Evolutionary conservation across 2,329 filamentous ascomycete species (phyloP).

Genomic region (Aspergillus fumigatiaffinis): DNA sequence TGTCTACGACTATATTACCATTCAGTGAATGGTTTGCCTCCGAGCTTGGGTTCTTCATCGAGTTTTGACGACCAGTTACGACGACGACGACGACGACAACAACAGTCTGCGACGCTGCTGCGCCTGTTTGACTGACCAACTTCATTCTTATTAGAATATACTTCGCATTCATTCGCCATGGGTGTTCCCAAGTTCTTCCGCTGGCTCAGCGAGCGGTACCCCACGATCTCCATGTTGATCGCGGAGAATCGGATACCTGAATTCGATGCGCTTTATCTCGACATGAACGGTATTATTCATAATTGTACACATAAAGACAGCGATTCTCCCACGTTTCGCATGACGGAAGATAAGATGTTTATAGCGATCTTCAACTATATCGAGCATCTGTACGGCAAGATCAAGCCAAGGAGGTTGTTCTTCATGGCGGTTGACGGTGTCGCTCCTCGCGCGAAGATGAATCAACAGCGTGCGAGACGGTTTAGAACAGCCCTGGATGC

Average conservation of each 20-base stretch:
- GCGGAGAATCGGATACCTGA: constrained; percentile 98
- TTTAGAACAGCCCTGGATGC: constrained; percentile 92
- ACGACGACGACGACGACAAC: constrained; percentile 12
- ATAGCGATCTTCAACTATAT: constrained; percentile 99
- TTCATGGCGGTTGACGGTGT: constrained; percentile 99
- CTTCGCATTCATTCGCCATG: constrained; percentile 43
- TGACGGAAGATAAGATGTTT: constrained; percentile 99
- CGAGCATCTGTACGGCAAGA: constrained; percentile 96
- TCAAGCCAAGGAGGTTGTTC: constrained; percentile 96
- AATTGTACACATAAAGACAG: constrained; percentile 98
- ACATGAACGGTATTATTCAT: constrained; percentile 99
- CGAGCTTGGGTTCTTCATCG: constrained; percentile 17
- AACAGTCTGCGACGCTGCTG: constrained; percentile 3
- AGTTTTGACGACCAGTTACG: constrained; percentile 11
- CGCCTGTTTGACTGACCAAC: constrained; percentile 10
- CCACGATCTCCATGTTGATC: constrained; percentile 95
- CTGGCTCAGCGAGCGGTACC: constrained; percentile 99
- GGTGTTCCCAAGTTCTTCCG: constrained; percentile 88
- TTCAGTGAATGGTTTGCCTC: constrained; percentile 15
- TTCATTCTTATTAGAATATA: neutral
- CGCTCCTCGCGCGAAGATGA: constrained; percentile 98
- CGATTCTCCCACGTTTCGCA: constrained; percentile 83
- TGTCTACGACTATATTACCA: constrained; percentile 11
- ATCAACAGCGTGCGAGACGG: constrained; percentile 91
- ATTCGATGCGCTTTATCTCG: constrained; percentile 87